Evolutionary conservation across 768 basidiomycete genomes (phyloP), one percentile per base, ranked within the genome.

Genomic region (Leccinum incarnatum): DNA sequence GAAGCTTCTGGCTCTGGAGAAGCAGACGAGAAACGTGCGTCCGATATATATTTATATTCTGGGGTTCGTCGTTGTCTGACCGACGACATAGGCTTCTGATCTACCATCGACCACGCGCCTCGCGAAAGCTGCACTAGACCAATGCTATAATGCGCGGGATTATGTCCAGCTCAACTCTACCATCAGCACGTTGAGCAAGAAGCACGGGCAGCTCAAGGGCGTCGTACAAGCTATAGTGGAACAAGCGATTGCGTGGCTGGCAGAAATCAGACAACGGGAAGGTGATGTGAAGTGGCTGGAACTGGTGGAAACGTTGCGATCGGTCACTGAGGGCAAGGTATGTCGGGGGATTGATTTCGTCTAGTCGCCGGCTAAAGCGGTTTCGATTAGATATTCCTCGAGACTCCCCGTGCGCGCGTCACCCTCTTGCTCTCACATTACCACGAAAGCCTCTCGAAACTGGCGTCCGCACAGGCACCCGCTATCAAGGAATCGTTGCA

Each of bases 241-340:
- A 68, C 83, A 84, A 60, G 81, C 84, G 3, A 89, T 95, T 77
- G 77, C 76, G 4, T 98, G 91, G 88, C 75, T 98, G 50, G 85
- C 88, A 12, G 86, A 88, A 53, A 81, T 95, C 57, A 87, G 86
- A 66, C 72, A 82, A 67, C 75, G 78, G 46, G 81, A 87, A 63
- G 91, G 91, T 45, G 76, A 79, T 23, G 85, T 86, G 63, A 83
- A 81, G 69, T 95, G 94, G 91, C 76, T 98, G 50, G 88, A 93
- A 66, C 75, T 98, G 48, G 83, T 98, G 36, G 88, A 95, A 75
- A 96, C 94, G 5, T 73, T 99, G 64, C 84, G 96, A 69, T 79
- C 82, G 46, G 92, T 99, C 45, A 96, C 97, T 0, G 97, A 99
- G 78, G 97, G 97, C 54, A 99, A 98, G 86, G 96, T 90, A 65